Percentiles rank a stretch among this genome's conserved stretches.
Evolutionary conservation across 108 stramenopile species (phyloP).

Genomic region (Schizochytrium sp.): DNA sequence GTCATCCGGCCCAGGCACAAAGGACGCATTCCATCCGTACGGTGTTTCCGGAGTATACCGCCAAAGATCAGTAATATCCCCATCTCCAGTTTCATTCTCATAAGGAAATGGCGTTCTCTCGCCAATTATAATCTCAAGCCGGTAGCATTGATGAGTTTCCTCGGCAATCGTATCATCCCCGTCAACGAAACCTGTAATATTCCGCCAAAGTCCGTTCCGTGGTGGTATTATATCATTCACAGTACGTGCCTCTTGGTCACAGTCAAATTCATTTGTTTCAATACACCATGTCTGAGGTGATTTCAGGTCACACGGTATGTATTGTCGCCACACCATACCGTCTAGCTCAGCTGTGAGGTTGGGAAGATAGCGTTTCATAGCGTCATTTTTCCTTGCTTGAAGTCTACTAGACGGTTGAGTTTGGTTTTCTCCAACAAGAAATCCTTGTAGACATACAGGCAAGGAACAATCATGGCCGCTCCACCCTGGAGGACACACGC

Average conservation of each 20-base stretch:
- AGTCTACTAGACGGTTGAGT: not conserved
- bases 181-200: slow-evolving; percentile 5
- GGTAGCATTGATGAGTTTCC: too few relatives aligned
- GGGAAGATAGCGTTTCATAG: not conserved
- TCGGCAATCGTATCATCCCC: not conserved
- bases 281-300: slow-evolving; percentile 78
- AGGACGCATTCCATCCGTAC: slow-evolving; percentile 79
- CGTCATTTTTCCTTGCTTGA: not conserved
- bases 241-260: slow-evolving; percentile 69
- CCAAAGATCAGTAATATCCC: slow-evolving; percentile 67
- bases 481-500: slow-evolving; percentile 82
- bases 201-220: slow-evolving; percentile 10
- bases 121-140: too few relatives aligned
- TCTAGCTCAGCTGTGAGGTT: not conserved
- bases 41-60: slow-evolving; percentile 76
- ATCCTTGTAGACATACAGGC: slow-evolving; percentile 86
- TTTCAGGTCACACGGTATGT: slow-evolving; percentile 78
- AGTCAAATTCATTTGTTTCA: slow-evolving; percentile 83
- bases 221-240: not conserved
- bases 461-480: slow-evolving; percentile 82
- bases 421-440: slow-evolving; percentile 69
- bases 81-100: slow-evolving; percentile 70
- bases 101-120: slow-evolving; percentile 72
- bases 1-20: slow-evolving; percentile 61
- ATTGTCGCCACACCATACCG: slow-evolving; percentile 72